Base-by-base conservation (phyloP, 305 asterid species). In the Fraxinus platypoda region DNA sequence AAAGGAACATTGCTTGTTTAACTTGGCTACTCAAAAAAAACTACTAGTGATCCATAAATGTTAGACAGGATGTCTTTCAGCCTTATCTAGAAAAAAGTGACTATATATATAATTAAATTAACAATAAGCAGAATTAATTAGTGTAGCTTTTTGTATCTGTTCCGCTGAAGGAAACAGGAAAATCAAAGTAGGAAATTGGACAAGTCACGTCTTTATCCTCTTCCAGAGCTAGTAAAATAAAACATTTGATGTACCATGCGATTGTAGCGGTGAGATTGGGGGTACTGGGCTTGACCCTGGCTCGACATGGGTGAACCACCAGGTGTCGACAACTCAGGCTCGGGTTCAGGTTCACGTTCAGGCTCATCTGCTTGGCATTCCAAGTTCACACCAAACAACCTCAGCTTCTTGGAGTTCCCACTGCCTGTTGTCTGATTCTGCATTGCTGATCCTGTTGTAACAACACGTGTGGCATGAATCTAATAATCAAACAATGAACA, bases 321-420 rank as follows among this genome's bases (percentile, higher is more conserved):
- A 3, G 90, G 84, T 6, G 87, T 83, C 8, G 88, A 75, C 13
- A 87, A 57, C 71, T 33, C 76, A 3, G 75, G 19, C 37, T 86
- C 88, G 21, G 15, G 62, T 54, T 86, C 87, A 15, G 7, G 66
- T 8, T 59, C 70, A 1, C 1, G 64, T 57, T 59, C 71, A 0
- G 90, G 78, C 7, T 78, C 87, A 7, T 88, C 92, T 0, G 89
- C 74, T 28, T 88, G 88, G 81, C 92, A 91, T 77, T 91, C 95
- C 81, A 91, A 25, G 88, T 91, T 90, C 74, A 91, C 95, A 8
- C 95, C 95, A 49, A 91, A 91, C 72, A 91, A 62, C 87, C 95
- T 84, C 83, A 91, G 79, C 84, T 78, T 87, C 90, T 85, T 88
- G 15, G 85, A 83, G 81, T 86, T 88, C 75, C 92, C 93, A 77